Percentiles rank a stretch among this genome's conserved stretches.
phyloP scores from a whole-genome alignment of 805 yeast genomes.

The Candida dajiaensis region DNA sequence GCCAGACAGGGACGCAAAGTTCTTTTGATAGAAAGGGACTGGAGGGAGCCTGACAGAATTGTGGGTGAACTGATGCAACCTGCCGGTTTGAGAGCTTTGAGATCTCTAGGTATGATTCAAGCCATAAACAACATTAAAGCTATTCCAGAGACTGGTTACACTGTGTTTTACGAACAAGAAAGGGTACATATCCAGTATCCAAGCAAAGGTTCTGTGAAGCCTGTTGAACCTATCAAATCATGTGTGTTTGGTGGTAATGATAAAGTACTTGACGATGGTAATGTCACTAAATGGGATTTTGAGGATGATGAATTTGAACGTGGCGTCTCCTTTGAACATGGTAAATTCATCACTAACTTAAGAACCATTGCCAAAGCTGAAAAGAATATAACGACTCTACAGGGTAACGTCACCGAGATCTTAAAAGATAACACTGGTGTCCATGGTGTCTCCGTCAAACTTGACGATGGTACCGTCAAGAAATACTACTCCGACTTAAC shows the following conservation, averaged over 20 bases:
- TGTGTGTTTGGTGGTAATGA: conserved; percentile 57
- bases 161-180: conserved; percentile 60
- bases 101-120: conserved; percentile 75
- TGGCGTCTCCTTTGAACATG: conserved; percentile 93
- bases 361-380: conserved; percentile 65
- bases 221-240: conserved; percentile 44
- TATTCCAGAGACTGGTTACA: conserved; percentile 71
- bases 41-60: conserved; percentile 90
- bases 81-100: conserved; percentile 83
- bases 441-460: conserved; percentile 67
- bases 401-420: conserved; percentile 76
- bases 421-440: conserved; percentile 53
- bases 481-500: conserved; percentile 58
- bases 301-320: conserved; percentile 48
- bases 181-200: conserved; percentile 67
- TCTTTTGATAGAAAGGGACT: conserved; percentile 72
- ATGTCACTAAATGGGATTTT: conserved; percentile 45
- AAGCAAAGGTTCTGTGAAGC: conserved; percentile 43
- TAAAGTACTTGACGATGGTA: conserved; percentile 43
- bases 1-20: conserved; percentile 90
- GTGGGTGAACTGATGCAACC: conserved; percentile 98
- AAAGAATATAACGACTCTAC: conserved; percentile 68
- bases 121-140: conserved; percentile 76
- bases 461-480: conserved; percentile 34
- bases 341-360: conserved; percentile 74